phyloP scores from a whole-genome alignment of 257 asterid species.

The Plectranthus barbatus region DNA sequence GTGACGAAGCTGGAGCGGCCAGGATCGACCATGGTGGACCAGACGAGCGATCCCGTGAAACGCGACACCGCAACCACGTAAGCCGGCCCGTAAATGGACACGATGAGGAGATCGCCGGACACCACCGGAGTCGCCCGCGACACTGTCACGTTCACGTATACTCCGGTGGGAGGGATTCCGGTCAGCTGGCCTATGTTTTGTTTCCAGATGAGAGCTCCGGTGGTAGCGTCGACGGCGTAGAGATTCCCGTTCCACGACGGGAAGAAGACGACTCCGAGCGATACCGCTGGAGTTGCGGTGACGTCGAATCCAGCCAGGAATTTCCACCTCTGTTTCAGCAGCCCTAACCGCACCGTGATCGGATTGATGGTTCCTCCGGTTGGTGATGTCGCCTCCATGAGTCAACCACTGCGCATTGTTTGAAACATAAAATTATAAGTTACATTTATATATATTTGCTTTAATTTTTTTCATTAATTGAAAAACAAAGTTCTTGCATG shows the following conservation, averaged over 20 bases:
- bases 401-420: conserved; percentile 55
- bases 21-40: conserved; percentile 51
- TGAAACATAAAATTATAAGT: too few relatives aligned
- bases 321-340: conserved; percentile 45
- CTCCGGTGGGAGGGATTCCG: conserved; percentile 37
- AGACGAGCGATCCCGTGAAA: conserved; percentile 38
- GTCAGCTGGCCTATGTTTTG: conserved; percentile 44
- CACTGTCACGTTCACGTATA: conserved; percentile 33
- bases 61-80: conserved; percentile 43
- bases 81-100: conserved; percentile 59
- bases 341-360: conserved; percentile 6
- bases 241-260: conserved; percentile 77
- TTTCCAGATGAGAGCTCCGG: conserved; percentile 55
- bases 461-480: too few relatives aligned
- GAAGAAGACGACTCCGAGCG: conserved; percentile 45
- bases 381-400: conserved; percentile 60
- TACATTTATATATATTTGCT: too few relatives aligned
- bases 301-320: conserved; percentile 67
- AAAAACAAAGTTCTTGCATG: too few relatives aligned
- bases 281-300: conserved; percentile 62
- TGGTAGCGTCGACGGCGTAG: conserved; percentile 48
- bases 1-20: conserved; percentile 40
- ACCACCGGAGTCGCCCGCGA: conserved; percentile 71
- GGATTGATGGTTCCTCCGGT: conserved; percentile 46
- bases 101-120: conserved; percentile 34